Base-by-base conservation (phyloP, 495 filamentous ascomycete genomes). In the Aspergillus taichungensis region DNA sequence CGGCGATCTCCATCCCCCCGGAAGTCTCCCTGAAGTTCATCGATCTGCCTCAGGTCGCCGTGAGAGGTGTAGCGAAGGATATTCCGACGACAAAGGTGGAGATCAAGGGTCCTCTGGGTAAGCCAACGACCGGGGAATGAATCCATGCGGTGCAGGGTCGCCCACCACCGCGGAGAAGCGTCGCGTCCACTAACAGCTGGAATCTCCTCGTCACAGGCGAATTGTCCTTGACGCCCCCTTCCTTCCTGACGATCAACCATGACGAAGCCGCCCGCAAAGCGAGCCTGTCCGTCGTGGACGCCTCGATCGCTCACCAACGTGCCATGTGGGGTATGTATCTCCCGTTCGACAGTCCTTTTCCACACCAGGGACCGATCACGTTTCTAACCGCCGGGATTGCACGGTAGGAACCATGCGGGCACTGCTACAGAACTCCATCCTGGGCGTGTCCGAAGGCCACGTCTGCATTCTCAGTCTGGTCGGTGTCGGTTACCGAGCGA, bases 401-500 rank as follows among this genome's bases (percentile, higher is more conserved):
- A 24, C 18, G 18, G 18, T 30, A 95, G 89, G 89, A 40, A 96
- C 91, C 3, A 84, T 77, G 24, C 89, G 92, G 57, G 80, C 89
- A 12, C 89, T 92, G 55, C 76, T 98, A 40, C 83, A 88, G 55
- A 89, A 89, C 62, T 80, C 89, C 66, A 83, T 98, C 45, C 78
- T 85, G 31, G 92, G 92, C 42, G 92, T 97, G 30, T 94, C 88
- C 5, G 92, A 97, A 78, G 92, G 92, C 11, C 92, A 98, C 64
- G 86, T 87, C 6, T 87, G 88, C 11, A 87, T 98, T 51, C 70
- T 98, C 30, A 83, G 92, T 49, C 72, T 98, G 33, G 87, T 95
- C n/a, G 92, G 92, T 59, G 94, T 98, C 40, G 92, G 92, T 52
- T 98, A 95, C 75, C 76, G 88, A 60, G 92, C 92, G 2, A 85